phyloP scores from a whole-genome alignment of 2,329 filamentous ascomycete genomes.

The Colletotrichum sp. region DNA sequence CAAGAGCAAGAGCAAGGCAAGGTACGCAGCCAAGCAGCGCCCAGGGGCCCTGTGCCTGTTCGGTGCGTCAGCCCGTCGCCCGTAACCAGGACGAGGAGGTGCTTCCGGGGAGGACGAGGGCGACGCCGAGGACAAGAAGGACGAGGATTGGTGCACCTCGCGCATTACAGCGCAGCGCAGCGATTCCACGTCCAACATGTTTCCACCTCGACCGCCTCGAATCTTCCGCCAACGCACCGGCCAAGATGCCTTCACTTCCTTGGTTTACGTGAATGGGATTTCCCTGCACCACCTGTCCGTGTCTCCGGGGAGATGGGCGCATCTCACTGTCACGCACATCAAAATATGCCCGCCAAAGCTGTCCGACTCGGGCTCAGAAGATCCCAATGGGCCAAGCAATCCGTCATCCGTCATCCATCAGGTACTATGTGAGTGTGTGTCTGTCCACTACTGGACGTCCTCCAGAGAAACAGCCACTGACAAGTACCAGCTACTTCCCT shows the following conservation, averaged over 20 bases:
- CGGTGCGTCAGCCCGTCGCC: neutral
- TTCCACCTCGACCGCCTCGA: constrained; percentile 1
- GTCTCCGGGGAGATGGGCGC: neutral
- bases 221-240: constrained; percentile 4
- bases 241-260: neutral
- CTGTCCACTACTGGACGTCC: neutral
- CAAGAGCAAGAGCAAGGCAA: neutral
- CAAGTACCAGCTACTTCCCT: constrained; percentile 6
- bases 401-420: neutral
- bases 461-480: neutral
- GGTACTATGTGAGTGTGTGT: neutral
- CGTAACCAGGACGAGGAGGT: neutral
- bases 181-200: constrained; percentile 12
- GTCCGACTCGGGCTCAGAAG: neutral
- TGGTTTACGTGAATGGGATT: neutral
- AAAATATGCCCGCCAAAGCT: neutral
- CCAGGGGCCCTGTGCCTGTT: neutral
- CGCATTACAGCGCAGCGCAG: constrained; percentile 12
- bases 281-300: neutral
- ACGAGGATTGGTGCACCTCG: neutral
- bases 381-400: neutral
- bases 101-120: neutral
- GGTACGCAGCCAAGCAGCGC: neutral
- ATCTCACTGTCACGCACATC: neutral
- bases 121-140: neutral